A percentile compares a stretch with the other conserved stretches of the same genome.
Evolutionary conservation across 2,329 filamentous ascomycete species (phyloP).

Genomic region (Xylaria sp.): DNA sequence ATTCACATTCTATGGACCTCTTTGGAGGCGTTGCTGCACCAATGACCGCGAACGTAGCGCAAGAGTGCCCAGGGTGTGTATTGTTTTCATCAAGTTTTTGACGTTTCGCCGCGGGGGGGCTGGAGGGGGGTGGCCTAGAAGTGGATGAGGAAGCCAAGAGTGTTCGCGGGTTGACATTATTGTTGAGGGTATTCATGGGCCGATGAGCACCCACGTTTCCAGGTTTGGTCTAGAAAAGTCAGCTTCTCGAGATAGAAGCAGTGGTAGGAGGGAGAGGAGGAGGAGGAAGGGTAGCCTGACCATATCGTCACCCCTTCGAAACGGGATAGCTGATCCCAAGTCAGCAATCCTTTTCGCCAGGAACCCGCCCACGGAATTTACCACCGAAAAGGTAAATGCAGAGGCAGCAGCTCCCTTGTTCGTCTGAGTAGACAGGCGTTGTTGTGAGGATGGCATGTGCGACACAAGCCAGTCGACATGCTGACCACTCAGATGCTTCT

Average conservation of each 20-base stretch:
- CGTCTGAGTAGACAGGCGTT: conserved; percentile 17
- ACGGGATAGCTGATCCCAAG: conserved; percentile 10
- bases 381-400: not conserved
- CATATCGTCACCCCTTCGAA: conserved; percentile 26
- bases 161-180: conserved; percentile 11
- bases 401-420: conserved; percentile 15
- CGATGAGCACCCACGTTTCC: conserved; percentile 17
- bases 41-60: conserved; percentile 19
- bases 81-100: conserved; percentile 27
- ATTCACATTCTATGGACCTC: conserved; percentile 28
- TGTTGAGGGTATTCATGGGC: conserved; percentile 36
- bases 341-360: not conserved
- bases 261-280: not conserved
- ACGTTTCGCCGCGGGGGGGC: conserved; percentile 31
- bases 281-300: conserved; percentile 8
- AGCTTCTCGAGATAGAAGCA: not conserved
- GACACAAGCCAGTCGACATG: conserved; percentile 31
- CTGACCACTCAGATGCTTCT: conserved; percentile 16
- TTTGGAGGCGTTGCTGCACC: conserved; percentile 26
- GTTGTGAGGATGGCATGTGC: conserved; percentile 25
- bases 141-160: not conserved
- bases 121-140: conserved; percentile 7
- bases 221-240: conserved; percentile 22
- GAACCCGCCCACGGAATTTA: not conserved
- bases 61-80: conserved; percentile 17